A percentile compares a stretch with the other conserved stretches of the same genome.
These are phyloP conservation scores for Gaeumannomyces sp. DNA, from an alignment of 2,329 filamentous ascomycete genomes.

Conservation along the genomic window DNA sequence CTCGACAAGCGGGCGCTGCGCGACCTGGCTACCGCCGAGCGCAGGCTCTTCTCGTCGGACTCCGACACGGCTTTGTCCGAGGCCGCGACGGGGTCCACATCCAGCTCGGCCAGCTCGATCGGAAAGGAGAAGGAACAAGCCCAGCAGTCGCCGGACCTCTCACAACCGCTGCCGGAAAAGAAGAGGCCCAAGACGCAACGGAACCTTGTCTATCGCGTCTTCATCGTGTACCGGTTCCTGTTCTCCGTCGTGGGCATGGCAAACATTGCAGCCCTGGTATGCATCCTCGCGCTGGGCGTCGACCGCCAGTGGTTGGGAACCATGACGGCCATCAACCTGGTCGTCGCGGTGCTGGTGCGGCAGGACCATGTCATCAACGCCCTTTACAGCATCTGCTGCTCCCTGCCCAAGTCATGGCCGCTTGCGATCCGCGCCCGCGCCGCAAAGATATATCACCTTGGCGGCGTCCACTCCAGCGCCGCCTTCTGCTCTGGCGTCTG, in stretches of 20 bases:
- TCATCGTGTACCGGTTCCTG: conserved; percentile 49
- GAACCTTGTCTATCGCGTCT: conserved; percentile 34
- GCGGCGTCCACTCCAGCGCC: conserved; percentile 43
- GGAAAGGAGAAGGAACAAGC: not conserved
- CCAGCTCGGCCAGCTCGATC: not conserved
- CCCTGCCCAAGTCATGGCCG: conserved; percentile 28
- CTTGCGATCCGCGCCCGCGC: conserved; percentile 39
- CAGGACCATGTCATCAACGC: conserved; percentile 48
- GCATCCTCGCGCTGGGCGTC: conserved; percentile 23
- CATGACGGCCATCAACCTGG: conserved; percentile 32
- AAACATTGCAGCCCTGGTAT: conserved; percentile 41
- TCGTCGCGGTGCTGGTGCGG: conserved; percentile 43
- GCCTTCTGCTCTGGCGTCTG: conserved; percentile 41
- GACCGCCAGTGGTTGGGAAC: conserved; percentile 32
- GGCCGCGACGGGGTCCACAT: not conserved
- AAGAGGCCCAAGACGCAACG: conserved; percentile 20
- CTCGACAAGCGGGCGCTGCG: conserved; percentile 44
- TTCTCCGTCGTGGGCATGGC: conserved; percentile 45
- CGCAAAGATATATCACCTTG: conserved; percentile 45
- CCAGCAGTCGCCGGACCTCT: conserved; percentile 10
- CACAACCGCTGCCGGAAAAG: conserved; percentile 8
- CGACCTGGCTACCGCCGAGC: conserved; percentile 21
- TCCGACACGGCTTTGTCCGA: conserved; percentile 4
- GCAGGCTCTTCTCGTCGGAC: conserved; percentile 9
- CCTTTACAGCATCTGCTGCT: conserved; percentile 16